Conservation (phyloP, 352 stramenopile genomes). For the Aphanomyces invadans region DNA sequence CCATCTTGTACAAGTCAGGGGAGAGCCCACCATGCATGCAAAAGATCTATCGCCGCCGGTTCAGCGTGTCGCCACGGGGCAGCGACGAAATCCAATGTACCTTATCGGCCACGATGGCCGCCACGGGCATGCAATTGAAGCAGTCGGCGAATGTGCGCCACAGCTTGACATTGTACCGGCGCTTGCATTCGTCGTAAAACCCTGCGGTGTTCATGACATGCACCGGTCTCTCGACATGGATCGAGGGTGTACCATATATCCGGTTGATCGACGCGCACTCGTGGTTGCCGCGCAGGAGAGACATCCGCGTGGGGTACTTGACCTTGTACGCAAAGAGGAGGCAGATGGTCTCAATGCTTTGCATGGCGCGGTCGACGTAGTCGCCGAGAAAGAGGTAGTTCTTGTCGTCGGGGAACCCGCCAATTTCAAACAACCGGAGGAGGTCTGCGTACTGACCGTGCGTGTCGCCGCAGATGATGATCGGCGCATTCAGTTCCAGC, state of each 20-base stretch:
- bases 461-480: conserved; percentile 92
- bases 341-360: conserved; percentile 97
- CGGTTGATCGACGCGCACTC: conserved; percentile 98
- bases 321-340: conserved; percentile 98
- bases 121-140: conserved; percentile 98
- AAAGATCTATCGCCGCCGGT: conserved; percentile 79
- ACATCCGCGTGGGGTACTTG: conserved; percentile 97
- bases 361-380: conserved; percentile 93
- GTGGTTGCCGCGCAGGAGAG: conserved; percentile 97
- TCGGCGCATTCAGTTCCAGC: conserved; percentile 90
- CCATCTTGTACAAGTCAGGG: conserved; percentile 94
- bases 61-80: neutral
- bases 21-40: conserved; percentile 93
- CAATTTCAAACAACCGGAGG: conserved; percentile 85
- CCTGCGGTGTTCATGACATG: conserved; percentile 30
- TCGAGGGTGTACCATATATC: conserved; percentile 88
- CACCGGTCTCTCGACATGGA: neutral
- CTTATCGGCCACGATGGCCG: conserved; percentile 93
- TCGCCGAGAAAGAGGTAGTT: conserved; percentile 83
- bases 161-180: conserved; percentile 87
- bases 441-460: conserved; percentile 85
- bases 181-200: conserved; percentile 99
- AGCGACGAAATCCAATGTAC: conserved; percentile 19
- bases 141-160: conserved; percentile 95
- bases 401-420: conserved; percentile 77